Evolutionary conservation across 202 grass and related monocot species (phyloP).

Genomic region (Digitaria exilis): DNA sequence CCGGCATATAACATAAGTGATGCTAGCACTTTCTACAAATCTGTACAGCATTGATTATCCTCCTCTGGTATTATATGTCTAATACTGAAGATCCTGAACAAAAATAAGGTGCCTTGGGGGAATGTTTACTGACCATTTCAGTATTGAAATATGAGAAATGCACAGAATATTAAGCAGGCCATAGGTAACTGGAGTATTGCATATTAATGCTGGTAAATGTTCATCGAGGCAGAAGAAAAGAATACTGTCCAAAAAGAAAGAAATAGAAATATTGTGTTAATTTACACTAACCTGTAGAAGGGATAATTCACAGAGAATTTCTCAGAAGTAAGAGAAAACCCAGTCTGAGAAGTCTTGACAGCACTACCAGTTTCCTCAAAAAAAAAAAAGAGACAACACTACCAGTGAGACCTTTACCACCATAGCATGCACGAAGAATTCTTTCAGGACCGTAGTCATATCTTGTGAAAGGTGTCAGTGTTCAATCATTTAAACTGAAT

Average conservation of each 20-base stretch:
- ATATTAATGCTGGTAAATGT: not conserved
- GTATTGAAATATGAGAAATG: constrained; percentile 31
- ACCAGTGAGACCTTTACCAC: too few species aligned
- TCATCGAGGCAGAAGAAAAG: not conserved
- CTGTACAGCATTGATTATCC: not conserved
- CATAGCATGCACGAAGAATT: too few species aligned
- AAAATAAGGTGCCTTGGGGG: constrained; percentile 3
- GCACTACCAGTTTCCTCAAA: too few species aligned
- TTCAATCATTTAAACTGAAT: too few species aligned
- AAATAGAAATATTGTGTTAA: not conserved
- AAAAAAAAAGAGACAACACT: too few species aligned
- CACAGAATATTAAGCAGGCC: constrained; percentile 9
- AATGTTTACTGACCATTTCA: constrained; percentile 12
- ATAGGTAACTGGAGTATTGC: constrained; percentile 13
- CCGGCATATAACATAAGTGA: not conserved
- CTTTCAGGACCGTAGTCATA: too few species aligned
- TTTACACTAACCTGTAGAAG: constrained; percentile 81
- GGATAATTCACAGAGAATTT: constrained; percentile 96
- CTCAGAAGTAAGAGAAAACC: too few species aligned
- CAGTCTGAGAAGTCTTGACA: too few species aligned
- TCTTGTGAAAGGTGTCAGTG: too few species aligned
- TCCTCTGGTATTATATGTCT: constrained; percentile 1
- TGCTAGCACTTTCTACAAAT: constrained; percentile 24
- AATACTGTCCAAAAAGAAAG: not conserved
- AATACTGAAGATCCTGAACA: not conserved